Evolutionary conservation across 805 yeast genomes (phyloP).

Genomic region (Candida chilensis): DNA sequence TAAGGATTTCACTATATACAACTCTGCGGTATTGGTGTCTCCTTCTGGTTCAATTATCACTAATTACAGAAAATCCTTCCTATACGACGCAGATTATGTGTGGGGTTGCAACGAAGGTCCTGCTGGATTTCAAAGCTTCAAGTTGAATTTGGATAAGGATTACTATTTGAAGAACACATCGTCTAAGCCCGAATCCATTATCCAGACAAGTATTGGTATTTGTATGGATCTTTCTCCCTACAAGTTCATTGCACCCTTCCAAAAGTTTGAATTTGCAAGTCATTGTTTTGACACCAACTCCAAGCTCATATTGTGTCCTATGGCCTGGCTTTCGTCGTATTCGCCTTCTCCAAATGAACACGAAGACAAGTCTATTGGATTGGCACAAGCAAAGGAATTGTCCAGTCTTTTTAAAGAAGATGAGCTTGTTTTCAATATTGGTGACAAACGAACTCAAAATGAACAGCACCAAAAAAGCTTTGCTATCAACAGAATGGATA

Average conservation of each 20-base stretch:
- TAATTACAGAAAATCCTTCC: conserved; percentile 68
- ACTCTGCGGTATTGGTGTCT: conserved; percentile 60
- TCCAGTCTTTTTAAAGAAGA: too few relatives aligned
- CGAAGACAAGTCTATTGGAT: too few relatives aligned
- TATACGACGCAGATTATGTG: conserved; percentile 68
- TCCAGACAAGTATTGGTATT: conserved; percentile 62
- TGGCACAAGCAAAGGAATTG: too few relatives aligned
- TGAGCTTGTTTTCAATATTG: too few relatives aligned
- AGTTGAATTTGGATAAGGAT: conserved; percentile 20
- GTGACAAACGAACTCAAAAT: too few relatives aligned
- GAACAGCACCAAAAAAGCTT: conserved; percentile 7
- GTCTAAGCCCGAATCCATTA: too few relatives aligned
- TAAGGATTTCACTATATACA: conserved; percentile 33
- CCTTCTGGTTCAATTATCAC: conserved; percentile 49
- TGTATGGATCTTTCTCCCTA: conserved; percentile 94
- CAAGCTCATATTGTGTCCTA: conserved; percentile 63
- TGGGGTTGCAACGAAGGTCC: conserved; percentile 79
- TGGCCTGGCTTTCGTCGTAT: conserved; percentile 70
- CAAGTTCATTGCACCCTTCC: conserved; percentile 73
- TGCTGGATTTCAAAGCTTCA: conserved; percentile 43
- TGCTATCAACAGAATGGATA: too few relatives aligned
- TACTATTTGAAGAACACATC: conserved; percentile 4
- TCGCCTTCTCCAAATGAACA: conserved; percentile 28
- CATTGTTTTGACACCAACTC: conserved; percentile 38
- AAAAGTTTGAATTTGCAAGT: conserved; percentile 59